Percentiles rank a stretch among this genome's conserved stretches.
These are phyloP conservation scores for Ceratocystis smalleyi DNA, from an alignment of 2,329 filamentous ascomycete genomes.

Conservation along the genomic window DNA sequence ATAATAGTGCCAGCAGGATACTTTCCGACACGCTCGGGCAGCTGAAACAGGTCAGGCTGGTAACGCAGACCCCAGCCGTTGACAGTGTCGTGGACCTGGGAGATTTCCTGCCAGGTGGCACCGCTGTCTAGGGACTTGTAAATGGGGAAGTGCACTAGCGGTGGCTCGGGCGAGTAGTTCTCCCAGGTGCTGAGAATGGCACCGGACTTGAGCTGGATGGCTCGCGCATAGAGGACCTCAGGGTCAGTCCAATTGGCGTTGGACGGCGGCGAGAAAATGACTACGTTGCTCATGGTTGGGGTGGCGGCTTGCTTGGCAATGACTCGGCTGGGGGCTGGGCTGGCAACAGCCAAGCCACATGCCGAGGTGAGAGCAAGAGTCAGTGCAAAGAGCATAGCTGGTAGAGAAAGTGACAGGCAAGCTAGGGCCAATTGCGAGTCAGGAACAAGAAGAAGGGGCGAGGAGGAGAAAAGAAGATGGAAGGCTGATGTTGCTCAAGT, in stretches of 20 bases:
- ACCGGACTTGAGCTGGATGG: conserved; percentile 30
- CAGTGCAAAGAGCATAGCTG: background rate
- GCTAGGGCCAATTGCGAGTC: too few species aligned
- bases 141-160: conserved; percentile 39
- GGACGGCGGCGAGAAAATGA: conserved; percentile 28
- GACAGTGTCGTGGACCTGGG: conserved; percentile 45
- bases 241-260: conserved; percentile 30
- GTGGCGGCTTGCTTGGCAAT: background rate
- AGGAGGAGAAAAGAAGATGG: background rate
- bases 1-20: conserved; percentile 49
- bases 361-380: background rate
- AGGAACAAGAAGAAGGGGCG: background rate
- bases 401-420: background rate
- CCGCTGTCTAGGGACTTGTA: conserved; percentile 39
- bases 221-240: conserved; percentile 30
- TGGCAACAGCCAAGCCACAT: background rate
- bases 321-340: background rate
- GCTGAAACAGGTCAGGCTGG: conserved; percentile 52
- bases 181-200: conserved; percentile 39
- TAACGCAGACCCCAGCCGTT: conserved; percentile 52
- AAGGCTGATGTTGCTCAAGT: background rate
- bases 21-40: conserved; percentile 40
- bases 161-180: conserved; percentile 41
- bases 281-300: conserved; percentile 20
- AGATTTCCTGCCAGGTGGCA: conserved; percentile 46